Conservation (phyloP, 176 grass and related monocot genomes). For the Puya raimondii region DNA sequence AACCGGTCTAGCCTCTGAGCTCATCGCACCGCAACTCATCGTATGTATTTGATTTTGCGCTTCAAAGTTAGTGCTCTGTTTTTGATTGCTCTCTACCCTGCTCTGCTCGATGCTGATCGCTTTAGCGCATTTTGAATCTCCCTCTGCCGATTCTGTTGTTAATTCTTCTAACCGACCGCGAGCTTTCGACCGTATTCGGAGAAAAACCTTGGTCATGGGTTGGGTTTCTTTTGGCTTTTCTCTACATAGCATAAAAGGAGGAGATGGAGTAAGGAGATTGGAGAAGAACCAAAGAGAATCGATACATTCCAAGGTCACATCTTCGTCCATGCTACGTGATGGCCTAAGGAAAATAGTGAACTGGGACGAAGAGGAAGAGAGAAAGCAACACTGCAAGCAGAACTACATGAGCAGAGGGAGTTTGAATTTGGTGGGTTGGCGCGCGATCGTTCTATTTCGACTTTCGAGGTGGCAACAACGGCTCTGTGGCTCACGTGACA, state of each 20-base stretch:
- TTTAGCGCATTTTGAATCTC: too few species aligned
- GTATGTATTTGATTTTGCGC: background rate
- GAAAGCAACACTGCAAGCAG: background rate
- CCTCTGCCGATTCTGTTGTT: background rate
- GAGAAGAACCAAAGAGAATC: conserved; percentile 60
- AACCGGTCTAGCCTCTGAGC: background rate
- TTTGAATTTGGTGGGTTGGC: conserved; percentile 23
- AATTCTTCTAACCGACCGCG: background rate
- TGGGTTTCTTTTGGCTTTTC: background rate
- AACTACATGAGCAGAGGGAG: background rate
- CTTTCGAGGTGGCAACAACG: background rate
- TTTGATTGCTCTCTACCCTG: too few species aligned
- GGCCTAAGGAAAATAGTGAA: background rate
- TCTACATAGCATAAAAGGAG: background rate
- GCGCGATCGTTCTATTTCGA: background rate
- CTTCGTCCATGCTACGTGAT: conserved; percentile 19
- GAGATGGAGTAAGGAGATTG: conserved; percentile 19
- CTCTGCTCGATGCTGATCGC: too few species aligned
- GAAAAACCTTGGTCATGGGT: too few species aligned
- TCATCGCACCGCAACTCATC: background rate
- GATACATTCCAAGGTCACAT: conserved; percentile 15
- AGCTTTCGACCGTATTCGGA: background rate
- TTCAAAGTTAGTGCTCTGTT: background rate
- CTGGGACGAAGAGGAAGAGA: background rate
- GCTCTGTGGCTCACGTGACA: background rate